Conservation (phyloP, 768 basidiomycete genomes). For the Russula olivacea region DNA sequence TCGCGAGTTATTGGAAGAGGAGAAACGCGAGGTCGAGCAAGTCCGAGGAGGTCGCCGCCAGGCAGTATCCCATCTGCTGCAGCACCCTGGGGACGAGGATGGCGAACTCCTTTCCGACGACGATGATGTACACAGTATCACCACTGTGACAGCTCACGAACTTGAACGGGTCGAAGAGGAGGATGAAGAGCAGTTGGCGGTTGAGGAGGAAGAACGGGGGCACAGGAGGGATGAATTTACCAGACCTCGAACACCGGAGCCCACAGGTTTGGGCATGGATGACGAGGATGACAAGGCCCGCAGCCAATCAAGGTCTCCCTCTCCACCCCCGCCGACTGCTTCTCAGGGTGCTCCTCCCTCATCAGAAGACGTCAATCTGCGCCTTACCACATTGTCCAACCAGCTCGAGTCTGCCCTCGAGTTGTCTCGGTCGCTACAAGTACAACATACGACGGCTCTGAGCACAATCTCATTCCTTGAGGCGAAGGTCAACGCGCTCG, state of each 20-base stretch:
- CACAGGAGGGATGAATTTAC: constrained; percentile 50
- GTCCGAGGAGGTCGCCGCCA: constrained; percentile 28
- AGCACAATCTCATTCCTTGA: constrained; percentile 65
- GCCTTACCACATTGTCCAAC: constrained; percentile 54
- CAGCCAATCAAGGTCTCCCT: constrained; percentile 26
- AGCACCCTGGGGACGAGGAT: constrained; percentile 25
- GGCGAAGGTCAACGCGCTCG: constrained; percentile 61
- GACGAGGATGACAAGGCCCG: constrained; percentile 43
- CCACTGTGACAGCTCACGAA: constrained; percentile 63
- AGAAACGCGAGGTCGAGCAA: constrained; percentile 45
- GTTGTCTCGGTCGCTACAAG: constrained; percentile 65
- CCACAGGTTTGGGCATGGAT: constrained; percentile 50
- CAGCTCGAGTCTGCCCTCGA: constrained; percentile 75
- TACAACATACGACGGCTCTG: constrained; percentile 73
- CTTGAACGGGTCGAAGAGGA: constrained; percentile 71
- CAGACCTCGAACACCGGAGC: constrained; percentile 78
- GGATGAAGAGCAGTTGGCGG: constrained; percentile 52
- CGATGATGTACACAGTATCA: constrained; percentile 65
- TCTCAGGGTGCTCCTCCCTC: constrained; percentile 28
- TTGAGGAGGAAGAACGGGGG: constrained; percentile 41
- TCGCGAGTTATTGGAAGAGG: constrained; percentile 64
- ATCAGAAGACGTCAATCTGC: constrained; percentile 53
- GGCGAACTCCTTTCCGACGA: constrained; percentile 36
- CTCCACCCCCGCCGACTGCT: constrained; percentile 25
- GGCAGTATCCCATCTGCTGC: constrained; percentile 19